Percentiles rank a stretch among this genome's conserved stretches.
Conservation (phyloP, 495 filamentous ascomycete species). For the Penicillium argentinense region DNA sequence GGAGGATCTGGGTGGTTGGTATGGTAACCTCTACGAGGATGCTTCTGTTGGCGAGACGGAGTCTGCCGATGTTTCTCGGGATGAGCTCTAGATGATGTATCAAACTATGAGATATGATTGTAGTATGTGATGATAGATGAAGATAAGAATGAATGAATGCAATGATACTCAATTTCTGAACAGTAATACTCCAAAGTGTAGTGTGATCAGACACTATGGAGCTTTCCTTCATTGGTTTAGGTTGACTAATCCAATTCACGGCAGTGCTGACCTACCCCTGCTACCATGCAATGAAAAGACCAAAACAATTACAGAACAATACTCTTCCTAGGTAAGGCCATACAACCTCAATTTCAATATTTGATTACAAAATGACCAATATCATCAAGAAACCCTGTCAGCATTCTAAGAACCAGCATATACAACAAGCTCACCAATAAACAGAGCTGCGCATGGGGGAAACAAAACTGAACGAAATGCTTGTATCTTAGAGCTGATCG, state of each 20-base stretch:
- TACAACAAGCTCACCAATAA: slow-evolving; percentile 21
- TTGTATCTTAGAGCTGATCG: not conserved
- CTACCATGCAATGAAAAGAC: too few species aligned
- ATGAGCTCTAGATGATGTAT: slow-evolving; percentile 42
- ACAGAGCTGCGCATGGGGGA: not conserved
- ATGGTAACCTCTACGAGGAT: slow-evolving; percentile 34
- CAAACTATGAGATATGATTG: slow-evolving; percentile 14
- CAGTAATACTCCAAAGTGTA: not conserved
- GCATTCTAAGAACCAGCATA: slow-evolving; percentile 8
- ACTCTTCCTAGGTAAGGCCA: too few species aligned
- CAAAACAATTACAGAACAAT: too few species aligned
- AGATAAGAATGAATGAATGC: slow-evolving; percentile 12
- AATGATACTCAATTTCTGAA: too few species aligned
- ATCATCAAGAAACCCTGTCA: too few species aligned
- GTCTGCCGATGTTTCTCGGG: slow-evolving; percentile 29
- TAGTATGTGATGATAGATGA: slow-evolving; percentile 12
- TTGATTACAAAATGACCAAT: too few species aligned
- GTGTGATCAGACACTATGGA: too few species aligned
- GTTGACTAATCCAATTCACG: too few species aligned
- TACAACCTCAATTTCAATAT: too few species aligned
- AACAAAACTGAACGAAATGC: not conserved
- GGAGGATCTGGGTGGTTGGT: slow-evolving; percentile 48
- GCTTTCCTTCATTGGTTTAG: too few species aligned
- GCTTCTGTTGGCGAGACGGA: slow-evolving; percentile 14
- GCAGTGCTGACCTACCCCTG: too few species aligned